Evolutionary conservation across 176 grass and related monocot species (phyloP).

Genomic region (Phyllostachys edulis): DNA sequence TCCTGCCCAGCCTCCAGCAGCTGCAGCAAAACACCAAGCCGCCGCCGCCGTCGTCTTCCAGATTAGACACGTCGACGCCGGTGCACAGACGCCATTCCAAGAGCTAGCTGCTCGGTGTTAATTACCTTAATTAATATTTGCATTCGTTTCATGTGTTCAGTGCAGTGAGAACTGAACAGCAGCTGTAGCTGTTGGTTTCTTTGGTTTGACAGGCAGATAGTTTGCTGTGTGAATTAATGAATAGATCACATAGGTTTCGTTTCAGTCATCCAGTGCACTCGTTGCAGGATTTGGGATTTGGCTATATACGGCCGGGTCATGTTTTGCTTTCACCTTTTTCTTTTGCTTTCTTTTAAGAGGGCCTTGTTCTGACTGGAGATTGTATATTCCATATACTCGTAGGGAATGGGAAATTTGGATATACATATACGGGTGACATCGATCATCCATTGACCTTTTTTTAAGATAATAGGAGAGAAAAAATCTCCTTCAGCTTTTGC

Average conservation of each 20-base stretch:
- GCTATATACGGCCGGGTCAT: neutral
- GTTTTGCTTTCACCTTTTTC: neutral
- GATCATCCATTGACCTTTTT: neutral
- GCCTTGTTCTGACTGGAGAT: too few relatives aligned
- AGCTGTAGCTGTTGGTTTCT: neutral
- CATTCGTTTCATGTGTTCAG: neutral
- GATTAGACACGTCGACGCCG: neutral
- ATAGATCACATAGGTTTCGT: too few relatives aligned
- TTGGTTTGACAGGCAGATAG: neutral
- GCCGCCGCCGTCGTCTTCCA: neutral
- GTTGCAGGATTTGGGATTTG: neutral
- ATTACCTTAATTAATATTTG: neutral
- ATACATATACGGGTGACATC: neutral
- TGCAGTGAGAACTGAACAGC: neutral
- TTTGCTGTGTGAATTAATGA: too few relatives aligned
- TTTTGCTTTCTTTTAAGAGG: too few relatives aligned
- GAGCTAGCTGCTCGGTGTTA: neutral
- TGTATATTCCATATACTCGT: neutral
- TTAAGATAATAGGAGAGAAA: too few relatives aligned
- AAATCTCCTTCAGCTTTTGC: too few relatives aligned
- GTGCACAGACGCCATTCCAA: neutral
- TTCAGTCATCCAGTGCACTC: too few relatives aligned
- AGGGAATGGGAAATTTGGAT: too few relatives aligned
- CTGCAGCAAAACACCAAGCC: constrained; percentile 37
- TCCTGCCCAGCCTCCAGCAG: constrained; percentile 50